Conservation (phyloP, 805 yeast species). For the Schwanniomyces sp. region DNA sequence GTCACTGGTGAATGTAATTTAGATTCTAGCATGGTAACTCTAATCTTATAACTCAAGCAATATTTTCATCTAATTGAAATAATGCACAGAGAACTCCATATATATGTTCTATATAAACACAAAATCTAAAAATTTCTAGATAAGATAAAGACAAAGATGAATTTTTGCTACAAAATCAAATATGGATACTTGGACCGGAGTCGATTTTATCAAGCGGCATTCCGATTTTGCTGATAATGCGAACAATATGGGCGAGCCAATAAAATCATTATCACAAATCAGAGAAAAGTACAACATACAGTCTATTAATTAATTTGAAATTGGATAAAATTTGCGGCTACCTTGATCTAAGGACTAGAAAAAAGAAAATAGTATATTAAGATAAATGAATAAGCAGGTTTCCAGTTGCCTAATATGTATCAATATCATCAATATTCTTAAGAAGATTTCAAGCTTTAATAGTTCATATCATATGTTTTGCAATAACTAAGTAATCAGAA, state of each 20-base stretch:
- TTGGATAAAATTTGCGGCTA: neutral
- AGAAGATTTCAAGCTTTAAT: no score
- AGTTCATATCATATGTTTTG: no score
- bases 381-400: no score
- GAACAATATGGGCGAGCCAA: neutral
- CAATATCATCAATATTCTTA: no score
- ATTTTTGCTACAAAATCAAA: neutral
- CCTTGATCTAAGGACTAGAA: neutral
- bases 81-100: neutral
- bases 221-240: neutral
- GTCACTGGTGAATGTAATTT: neutral
- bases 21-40: neutral
- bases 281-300: neutral
- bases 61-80: neutral
- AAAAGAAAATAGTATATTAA: no score
- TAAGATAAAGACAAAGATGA: neutral
- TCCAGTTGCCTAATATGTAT: no score
- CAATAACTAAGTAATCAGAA: no score
- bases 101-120: neutral
- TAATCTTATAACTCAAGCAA: neutral
- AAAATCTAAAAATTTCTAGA: neutral
- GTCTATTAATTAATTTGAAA: neutral
- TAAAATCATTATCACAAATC: neutral
- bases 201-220: neutral
- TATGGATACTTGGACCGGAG: neutral